Evolutionary conservation across 1,139 yeast species (phyloP).

Genomic region (Candida gigantensis): DNA sequence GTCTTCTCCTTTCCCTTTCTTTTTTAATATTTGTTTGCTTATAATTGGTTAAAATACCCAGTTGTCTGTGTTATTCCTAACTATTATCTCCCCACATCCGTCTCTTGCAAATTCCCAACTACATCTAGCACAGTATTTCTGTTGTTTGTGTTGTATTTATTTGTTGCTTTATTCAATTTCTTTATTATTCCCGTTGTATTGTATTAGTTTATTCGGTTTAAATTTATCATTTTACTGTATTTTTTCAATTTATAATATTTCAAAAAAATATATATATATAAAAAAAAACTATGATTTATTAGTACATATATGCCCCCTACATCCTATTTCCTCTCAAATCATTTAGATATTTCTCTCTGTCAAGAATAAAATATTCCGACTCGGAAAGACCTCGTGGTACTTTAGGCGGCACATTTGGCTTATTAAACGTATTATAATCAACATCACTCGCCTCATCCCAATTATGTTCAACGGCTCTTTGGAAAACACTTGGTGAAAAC

Average conservation of each 20-base stretch:
- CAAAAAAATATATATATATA: too few species aligned
- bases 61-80: too few species aligned
- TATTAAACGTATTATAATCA: slow-evolving; percentile 23
- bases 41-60: too few species aligned
- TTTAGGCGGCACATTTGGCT: slow-evolving; percentile 28
- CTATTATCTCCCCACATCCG: too few species aligned
- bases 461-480: slow-evolving; percentile 18
- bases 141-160: too few species aligned
- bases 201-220: slow-evolving; percentile 5
- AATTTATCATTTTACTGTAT: slow-evolving; percentile 6
- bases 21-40: too few species aligned
- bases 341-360: slow-evolving; percentile 42
- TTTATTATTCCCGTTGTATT: slow-evolving; percentile 2
- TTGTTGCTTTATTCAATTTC: too few species aligned
- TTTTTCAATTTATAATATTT: too few species aligned
- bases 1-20: background rate
- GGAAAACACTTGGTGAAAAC: slow-evolving; percentile 46
- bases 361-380: slow-evolving; percentile 48
- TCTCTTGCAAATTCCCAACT: too few species aligned
- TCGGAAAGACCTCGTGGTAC: slow-evolving; percentile 54
- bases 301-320: slow-evolving; percentile 12
- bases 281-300: too few species aligned
- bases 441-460: slow-evolving; percentile 15
- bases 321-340: slow-evolving; percentile 44
- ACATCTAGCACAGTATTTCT: too few species aligned